phyloP scores from a whole-genome alignment of 352 stramenopile species.

The Phytophthora chlamydospora region DNA sequence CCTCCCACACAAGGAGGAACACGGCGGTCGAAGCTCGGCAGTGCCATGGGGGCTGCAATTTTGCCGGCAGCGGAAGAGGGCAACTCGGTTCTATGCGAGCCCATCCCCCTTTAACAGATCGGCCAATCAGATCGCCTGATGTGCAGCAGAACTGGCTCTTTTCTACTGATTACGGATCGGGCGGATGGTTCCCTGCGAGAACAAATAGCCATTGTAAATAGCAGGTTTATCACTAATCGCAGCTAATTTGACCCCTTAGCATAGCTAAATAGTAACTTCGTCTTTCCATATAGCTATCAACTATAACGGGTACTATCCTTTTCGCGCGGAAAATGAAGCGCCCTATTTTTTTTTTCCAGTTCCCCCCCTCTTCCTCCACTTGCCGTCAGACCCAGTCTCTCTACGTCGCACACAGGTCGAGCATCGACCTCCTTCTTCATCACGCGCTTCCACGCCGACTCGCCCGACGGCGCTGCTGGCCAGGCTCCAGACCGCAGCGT shows the following conservation, averaged over 20 bases:
- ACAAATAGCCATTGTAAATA: background rate
- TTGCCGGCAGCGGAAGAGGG: constrained; percentile 3
- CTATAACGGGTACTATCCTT: constrained; percentile 3
- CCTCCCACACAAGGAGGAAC: background rate
- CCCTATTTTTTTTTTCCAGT: constrained; percentile 18
- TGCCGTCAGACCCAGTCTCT: constrained; percentile 26
- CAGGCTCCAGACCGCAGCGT: constrained; percentile 22
- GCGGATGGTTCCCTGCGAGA: background rate
- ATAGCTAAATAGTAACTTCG: background rate
- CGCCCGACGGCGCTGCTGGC: constrained; percentile 7
- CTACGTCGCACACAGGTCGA: constrained; percentile 17
- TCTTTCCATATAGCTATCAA: background rate
- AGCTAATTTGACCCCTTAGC: background rate
- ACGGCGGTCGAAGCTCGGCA: background rate
- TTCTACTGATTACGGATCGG: constrained; percentile 20
- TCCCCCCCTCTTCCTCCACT: constrained; percentile 22
- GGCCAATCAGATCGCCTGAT: constrained; percentile 15
- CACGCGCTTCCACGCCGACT: constrained; percentile 16
- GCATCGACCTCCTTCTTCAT: constrained; percentile 14
- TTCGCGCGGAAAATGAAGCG: constrained; percentile 10
- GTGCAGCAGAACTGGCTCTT: constrained; percentile 17
- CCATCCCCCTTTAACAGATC: constrained; percentile 9
- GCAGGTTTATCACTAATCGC: constrained; percentile 7
- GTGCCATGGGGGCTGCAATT: background rate
- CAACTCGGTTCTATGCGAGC: constrained; percentile 3